A percentile compares a stretch with the other conserved stretches of the same genome.
Evolutionary conservation across 495 filamentous ascomycete species (phyloP).

Genomic region (Lentithecium fluviatile): DNA sequence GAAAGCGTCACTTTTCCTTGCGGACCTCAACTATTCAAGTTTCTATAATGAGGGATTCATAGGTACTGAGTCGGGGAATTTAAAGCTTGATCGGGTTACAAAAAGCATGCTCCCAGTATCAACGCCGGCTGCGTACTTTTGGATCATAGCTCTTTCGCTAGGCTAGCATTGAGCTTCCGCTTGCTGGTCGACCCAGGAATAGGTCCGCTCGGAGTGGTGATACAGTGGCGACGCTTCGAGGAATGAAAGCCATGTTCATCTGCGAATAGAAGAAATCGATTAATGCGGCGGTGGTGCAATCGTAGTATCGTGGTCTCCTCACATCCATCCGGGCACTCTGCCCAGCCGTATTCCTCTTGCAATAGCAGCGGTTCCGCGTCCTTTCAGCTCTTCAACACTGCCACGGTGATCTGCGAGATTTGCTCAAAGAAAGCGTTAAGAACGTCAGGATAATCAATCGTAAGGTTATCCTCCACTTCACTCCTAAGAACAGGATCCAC

Average conservation of each 20-base stretch:
- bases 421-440: constrained; percentile 27
- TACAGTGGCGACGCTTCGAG: constrained; percentile 26
- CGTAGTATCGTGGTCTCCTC: constrained; percentile 19
- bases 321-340: constrained; percentile 19
- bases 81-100: neutral
- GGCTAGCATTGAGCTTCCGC: constrained; percentile 18
- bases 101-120: neutral
- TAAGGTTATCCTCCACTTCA: constrained; percentile 29
- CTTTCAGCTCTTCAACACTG: constrained; percentile 28
- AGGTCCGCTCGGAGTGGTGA: constrained; percentile 26
- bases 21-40: neutral
- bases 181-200: constrained; percentile 30
- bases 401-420: constrained; percentile 18
- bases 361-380: constrained; percentile 21
- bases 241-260: constrained; percentile 21
- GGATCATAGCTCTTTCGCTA: no score
- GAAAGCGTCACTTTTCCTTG: neutral
- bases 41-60: neutral
- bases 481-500: constrained; percentile 29
- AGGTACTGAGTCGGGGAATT: neutral
- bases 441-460: constrained; percentile 22
- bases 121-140: no score
- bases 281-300: constrained; percentile 11
- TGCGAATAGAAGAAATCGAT: constrained; percentile 20
- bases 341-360: constrained; percentile 22